Evolutionary conservation across 129 eudicot species (phyloP), one percentile per base, ranked within the genome.

Genomic region (Centaurea solstitialis): DNA sequence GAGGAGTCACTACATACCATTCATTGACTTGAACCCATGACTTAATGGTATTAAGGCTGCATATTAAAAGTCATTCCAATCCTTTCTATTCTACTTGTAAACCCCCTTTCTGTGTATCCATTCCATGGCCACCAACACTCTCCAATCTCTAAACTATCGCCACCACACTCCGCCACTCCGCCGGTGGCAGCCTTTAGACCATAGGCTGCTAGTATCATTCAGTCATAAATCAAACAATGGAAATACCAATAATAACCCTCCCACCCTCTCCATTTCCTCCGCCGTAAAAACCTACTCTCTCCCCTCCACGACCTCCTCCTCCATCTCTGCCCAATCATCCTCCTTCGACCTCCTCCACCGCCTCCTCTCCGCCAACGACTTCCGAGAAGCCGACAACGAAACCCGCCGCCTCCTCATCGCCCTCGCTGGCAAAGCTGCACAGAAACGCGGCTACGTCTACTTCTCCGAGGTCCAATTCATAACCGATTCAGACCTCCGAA

Each of bases 381-480:
- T 88, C 88, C 89, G 93, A 1, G 84, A 86, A 76, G 99, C 99
- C 26, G 99, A 96, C 83, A 91, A 91, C n/a, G 99, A 91, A 66
- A 96, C 99, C 11, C 94, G 99, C 20, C 97, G 99, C 70, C 95
- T 96, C 11, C 86, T 96, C 20, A 96, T 96, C 81, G 87, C 70
- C 28, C 90, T 96, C 10, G 90, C 98, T 8, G 98, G 99, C 5
- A 95, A 93, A 37, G 73, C 87, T 3, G 97, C 99, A 9, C 15
- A 21, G 69, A 91, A 91, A 67, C 87, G 99, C 13, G 99, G 99
- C 40, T 96, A 96, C 82, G 95, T 96, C 1, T 96, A 91, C 91
- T 96, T 96, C 90, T 93, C 99, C 4, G 99, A 96, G 64, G 95
- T 89, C 15, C 90, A 96, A 33, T 96, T 96, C 91, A 96, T 96